Evolutionary conservation across 225 moss, liverwort and hornwort species (phyloP).

Genomic region (Polytrichum formosum): DNA sequence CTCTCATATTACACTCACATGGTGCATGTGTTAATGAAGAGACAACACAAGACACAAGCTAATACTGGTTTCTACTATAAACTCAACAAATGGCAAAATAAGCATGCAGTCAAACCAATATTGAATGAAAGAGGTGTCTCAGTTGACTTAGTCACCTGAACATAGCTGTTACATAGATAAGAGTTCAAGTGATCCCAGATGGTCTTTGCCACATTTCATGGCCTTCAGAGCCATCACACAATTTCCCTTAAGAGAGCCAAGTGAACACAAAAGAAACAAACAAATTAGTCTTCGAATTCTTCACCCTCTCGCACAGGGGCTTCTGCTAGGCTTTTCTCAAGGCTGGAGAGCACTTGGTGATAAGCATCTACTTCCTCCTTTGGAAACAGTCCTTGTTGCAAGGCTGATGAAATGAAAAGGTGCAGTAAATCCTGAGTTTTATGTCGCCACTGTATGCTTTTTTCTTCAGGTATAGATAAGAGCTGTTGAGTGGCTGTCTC

Average conservation of each 20-base stretch:
- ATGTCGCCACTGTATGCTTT: conserved; percentile 32
- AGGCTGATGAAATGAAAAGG: conserved; percentile 50
- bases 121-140: too few species aligned
- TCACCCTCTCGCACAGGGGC: background rate
- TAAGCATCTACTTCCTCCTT: conserved; percentile 50
- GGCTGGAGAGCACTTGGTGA: conserved; percentile 39
- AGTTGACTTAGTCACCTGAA: too few species aligned
- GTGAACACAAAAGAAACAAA: background rate
- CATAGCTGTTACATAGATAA: background rate
- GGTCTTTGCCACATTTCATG: background rate
- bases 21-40: too few species aligned
- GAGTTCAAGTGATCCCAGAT: background rate
- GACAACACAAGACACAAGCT: too few species aligned
- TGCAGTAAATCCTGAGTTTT: conserved; percentile 41
- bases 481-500: conserved; percentile 45
- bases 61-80: too few species aligned
- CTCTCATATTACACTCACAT: too few species aligned
- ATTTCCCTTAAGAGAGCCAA: background rate
- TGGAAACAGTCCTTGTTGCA: conserved; percentile 54
- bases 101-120: too few species aligned
- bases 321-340: conserved; percentile 31
- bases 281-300: background rate
- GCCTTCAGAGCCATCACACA: background rate
- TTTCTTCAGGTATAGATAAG: conserved; percentile 38
- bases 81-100: too few species aligned